Evolutionary conservation across 2,329 filamentous ascomycete species (phyloP).

Genomic region (Scopulariopsis brevicaulis): DNA sequence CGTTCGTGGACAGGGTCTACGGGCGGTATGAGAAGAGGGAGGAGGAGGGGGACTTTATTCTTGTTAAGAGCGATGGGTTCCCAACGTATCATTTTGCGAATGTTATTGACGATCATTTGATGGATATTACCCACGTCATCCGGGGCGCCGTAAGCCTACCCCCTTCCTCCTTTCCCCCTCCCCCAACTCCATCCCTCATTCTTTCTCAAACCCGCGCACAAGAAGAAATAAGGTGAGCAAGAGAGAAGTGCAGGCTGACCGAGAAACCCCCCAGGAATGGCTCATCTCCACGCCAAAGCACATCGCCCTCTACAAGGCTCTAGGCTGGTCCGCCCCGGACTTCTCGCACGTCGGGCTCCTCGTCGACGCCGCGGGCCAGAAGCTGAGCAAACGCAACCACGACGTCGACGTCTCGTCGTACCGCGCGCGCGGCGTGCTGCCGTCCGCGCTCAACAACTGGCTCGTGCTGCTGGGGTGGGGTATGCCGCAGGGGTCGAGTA

Average conservation of each 20-base stretch:
- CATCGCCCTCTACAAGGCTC: slow-evolving; percentile 60
- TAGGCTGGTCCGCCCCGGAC: slow-evolving; percentile 60
- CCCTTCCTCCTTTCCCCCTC: slow-evolving; percentile 4
- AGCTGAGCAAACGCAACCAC: slow-evolving; percentile 74
- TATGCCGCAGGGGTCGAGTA: slow-evolving; percentile 33
- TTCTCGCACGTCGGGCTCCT: slow-evolving; percentile 76
- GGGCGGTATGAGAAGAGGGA: slow-evolving; percentile 48
- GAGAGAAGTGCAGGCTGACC: not conserved
- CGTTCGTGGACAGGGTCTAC: slow-evolving; percentile 62
- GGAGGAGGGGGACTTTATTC: slow-evolving; percentile 67
- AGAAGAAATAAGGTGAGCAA: not conserved
- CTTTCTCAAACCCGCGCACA: not conserved
- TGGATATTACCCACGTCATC: slow-evolving; percentile 94
- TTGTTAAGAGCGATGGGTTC: slow-evolving; percentile 83
- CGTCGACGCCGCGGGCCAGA: slow-evolving; percentile 55
- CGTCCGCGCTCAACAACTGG: slow-evolving; percentile 59
- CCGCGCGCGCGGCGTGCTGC: slow-evolving; percentile 30
- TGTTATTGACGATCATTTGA: slow-evolving; percentile 89
- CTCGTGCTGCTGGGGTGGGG: slow-evolving; percentile 79
- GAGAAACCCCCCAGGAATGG: slow-evolving; percentile 57
- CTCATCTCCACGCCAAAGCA: slow-evolving; percentile 80
- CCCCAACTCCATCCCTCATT: not conserved
- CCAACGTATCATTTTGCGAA: slow-evolving; percentile 98
- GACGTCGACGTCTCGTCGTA: slow-evolving; percentile 39
- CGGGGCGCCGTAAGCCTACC: slow-evolving; percentile 55